Evolutionary conservation across 2,329 filamentous ascomycete species (phyloP).

Genomic region (Drechslerella coelobrocha): DNA sequence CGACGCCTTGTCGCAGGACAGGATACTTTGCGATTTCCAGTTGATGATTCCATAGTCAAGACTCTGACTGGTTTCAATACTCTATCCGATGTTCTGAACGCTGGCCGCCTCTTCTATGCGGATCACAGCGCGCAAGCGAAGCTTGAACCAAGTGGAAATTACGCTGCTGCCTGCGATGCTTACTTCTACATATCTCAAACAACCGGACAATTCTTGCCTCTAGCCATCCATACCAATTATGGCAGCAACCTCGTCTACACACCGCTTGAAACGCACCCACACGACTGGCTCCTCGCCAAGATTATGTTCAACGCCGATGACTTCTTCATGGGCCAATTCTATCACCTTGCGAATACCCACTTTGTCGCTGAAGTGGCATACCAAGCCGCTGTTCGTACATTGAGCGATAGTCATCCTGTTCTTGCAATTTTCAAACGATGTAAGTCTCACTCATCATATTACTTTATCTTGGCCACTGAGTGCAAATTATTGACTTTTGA

Average conservation of each 20-base stretch:
- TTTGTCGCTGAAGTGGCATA: constrained; percentile 60
- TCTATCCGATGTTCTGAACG: constrained; percentile 56
- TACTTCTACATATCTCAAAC: constrained; percentile 60
- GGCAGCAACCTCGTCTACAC: constrained; percentile 61
- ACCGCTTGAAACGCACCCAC: constrained; percentile 60
- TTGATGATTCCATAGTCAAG: constrained; percentile 56
- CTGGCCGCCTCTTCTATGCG: constrained; percentile 60
- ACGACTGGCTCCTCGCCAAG: constrained; percentile 65
- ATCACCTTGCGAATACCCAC: constrained; percentile 61
- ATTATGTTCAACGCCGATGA: constrained; percentile 58
- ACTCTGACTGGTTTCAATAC: constrained; percentile 56
- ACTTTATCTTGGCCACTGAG: neutral
- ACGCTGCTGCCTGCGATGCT: constrained; percentile 60
- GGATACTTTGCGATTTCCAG: constrained; percentile 58
- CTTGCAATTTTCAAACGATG: constrained; percentile 58
- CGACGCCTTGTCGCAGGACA: constrained; percentile 56
- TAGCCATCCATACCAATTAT: constrained; percentile 62
- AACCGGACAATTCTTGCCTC: constrained; percentile 60
- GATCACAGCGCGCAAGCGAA: constrained; percentile 59
- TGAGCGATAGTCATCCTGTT: constrained; percentile 62
- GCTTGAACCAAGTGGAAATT: constrained; percentile 56
- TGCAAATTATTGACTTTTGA: neutral
- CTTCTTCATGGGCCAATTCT: constrained; percentile 61
- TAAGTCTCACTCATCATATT: constrained; percentile 48
- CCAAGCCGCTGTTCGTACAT: constrained; percentile 61